Percentiles rank a stretch among this genome's conserved stretches.
phyloP scores from a whole-genome alignment of 2,329 filamentous ascomycete species.

The Talaromyces funiculosus region DNA sequence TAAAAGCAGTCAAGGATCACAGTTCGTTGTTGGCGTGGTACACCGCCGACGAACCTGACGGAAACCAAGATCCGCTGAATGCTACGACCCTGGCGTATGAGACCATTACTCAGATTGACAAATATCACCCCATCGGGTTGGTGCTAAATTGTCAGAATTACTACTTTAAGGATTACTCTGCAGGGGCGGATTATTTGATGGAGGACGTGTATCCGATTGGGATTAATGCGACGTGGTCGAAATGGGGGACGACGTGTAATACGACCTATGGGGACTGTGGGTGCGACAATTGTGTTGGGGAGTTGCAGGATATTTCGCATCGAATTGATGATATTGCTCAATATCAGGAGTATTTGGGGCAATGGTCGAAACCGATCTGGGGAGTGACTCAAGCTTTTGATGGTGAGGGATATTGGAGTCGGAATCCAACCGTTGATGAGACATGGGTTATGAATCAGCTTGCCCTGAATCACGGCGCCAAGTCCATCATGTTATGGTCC shows the following conservation, averaged over 20 bases:
- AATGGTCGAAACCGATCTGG: conserved; percentile 11
- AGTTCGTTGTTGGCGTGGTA: conserved; percentile 9
- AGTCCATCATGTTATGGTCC: conserved; percentile 13
- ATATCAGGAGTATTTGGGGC: conserved; percentile 10
- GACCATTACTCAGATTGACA: conserved; percentile 8
- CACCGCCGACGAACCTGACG: conserved; percentile 13
- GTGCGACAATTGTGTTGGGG: conserved; percentile 11
- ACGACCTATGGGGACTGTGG: conserved; percentile 12
- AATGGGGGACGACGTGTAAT: conserved; percentile 13
- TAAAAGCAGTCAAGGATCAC: conserved; percentile 8
- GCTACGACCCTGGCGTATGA: conserved; percentile 10
- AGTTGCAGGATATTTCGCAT: conserved; percentile 12
- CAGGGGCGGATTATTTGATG: conserved; percentile 13
- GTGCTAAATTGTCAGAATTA: conserved; percentile 13
- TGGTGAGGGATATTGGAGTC: conserved; percentile 11
- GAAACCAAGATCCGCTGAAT: conserved; percentile 9
- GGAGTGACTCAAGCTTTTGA: conserved; percentile 12
- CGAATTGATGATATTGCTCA: conserved; percentile 7
- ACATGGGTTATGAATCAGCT: conserved; percentile 15
- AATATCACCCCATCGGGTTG: conserved; percentile 10
- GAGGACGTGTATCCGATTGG: conserved; percentile 14
- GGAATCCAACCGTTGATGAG: conserved; percentile 8
- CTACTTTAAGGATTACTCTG: conserved; percentile 11
- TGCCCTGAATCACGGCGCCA: conserved; percentile 12
- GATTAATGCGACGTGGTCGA: conserved; percentile 13